Percentiles rank a stretch among this genome's conserved stretches.
Evolutionary conservation across 73 alveolate species (phyloP).

Genomic region (Symbiodinium pilosum): DNA sequence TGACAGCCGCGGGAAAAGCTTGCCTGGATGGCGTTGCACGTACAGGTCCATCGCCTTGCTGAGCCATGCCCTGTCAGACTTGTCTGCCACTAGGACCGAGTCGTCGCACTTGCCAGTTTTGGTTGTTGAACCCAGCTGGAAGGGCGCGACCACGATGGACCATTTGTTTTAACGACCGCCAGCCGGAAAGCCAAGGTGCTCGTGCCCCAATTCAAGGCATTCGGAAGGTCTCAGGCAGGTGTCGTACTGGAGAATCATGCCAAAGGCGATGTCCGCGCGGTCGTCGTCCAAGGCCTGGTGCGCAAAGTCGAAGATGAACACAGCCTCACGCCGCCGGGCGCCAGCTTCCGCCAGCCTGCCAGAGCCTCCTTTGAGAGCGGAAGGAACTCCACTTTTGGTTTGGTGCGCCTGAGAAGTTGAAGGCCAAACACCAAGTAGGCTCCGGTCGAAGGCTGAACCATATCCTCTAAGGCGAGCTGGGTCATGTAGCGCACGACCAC

Average conservation of each 20-base stretch:
- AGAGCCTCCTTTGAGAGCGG: background rate
- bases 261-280: background rate
- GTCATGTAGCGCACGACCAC: background rate
- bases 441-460: background rate
- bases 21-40: background rate
- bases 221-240: constrained; percentile 26
- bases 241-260: background rate
- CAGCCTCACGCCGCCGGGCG: background rate
- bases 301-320: constrained; percentile 1
- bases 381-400: background rate
- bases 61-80: background rate
- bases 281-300: background rate
- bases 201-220: background rate
- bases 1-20: background rate
- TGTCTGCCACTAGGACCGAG: background rate
- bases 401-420: background rate
- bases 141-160: background rate
- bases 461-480: background rate
- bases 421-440: constrained; percentile 19
- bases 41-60: background rate
- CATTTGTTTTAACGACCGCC: background rate
- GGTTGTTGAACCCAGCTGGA: background rate
- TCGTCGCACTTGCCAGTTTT: constrained; percentile 17
- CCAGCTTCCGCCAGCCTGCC: constrained; percentile 53
- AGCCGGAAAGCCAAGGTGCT: background rate